Conservation (phyloP, 768 basidiomycete genomes). For the Boletus pseudo-olivaceus region DNA sequence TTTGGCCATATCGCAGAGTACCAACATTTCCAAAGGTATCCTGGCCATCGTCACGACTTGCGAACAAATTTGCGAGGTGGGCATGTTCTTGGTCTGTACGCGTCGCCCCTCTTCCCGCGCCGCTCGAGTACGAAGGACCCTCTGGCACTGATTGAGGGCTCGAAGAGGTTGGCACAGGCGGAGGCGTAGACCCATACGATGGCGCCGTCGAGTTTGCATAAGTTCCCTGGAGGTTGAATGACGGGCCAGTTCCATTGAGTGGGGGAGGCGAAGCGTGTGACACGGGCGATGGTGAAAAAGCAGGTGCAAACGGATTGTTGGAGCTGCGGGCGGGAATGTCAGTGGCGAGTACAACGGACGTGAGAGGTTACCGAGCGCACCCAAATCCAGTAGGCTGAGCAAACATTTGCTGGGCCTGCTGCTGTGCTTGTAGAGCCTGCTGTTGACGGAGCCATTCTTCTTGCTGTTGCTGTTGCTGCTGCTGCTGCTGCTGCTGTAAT, state of each 20-base stretch:
- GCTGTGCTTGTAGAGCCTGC: constrained; percentile 47
- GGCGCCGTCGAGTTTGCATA: constrained; percentile 46
- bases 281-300: constrained; percentile 29
- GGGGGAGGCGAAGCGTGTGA: constrained; percentile 34
- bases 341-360: constrained; percentile 10
- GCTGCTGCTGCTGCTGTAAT: constrained; percentile 37
- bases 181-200: constrained; percentile 35
- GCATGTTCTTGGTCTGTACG: constrained; percentile 67
- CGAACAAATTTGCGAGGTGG: constrained; percentile 77
- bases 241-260: constrained; percentile 38
- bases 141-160: constrained; percentile 34
- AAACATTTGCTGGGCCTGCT: constrained; percentile 45
- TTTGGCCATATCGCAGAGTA: constrained; percentile 64
- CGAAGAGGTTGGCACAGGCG: constrained; percentile 42
- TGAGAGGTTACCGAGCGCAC: constrained; percentile 34
- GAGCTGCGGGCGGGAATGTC: constrained; percentile 50
- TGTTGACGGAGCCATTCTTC: constrained; percentile 64
- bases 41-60: constrained; percentile 85
- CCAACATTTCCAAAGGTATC: constrained; percentile 97
- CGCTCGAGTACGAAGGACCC: constrained; percentile 18
- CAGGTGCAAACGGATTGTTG: constrained; percentile 91
- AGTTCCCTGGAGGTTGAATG: constrained; percentile 70
- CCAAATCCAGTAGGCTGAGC: constrained; percentile 75
- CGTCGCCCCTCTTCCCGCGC: constrained; percentile 26
- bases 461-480: constrained; percentile 33